Conservation (phyloP, 23 red algal species). For the Gracilariopsis chorda region DNA sequence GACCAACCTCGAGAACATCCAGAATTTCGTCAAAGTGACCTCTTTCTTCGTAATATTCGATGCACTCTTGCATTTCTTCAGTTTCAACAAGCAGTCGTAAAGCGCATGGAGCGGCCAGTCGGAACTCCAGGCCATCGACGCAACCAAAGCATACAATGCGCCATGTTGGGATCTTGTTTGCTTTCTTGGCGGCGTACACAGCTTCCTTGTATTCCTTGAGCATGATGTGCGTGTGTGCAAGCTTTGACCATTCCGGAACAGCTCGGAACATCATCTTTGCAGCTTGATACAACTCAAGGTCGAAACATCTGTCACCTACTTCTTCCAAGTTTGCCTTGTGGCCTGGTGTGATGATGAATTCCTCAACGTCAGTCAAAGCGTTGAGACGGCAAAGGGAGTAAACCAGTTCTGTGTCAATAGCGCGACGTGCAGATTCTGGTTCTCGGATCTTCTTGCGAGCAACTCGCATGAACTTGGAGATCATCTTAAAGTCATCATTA, state of each 20-base stretch:
- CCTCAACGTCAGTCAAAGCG: slow-evolving; percentile 82
- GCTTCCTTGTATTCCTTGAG: slow-evolving; percentile 88
- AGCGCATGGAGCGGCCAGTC: slow-evolving; percentile 40
- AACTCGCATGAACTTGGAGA: slow-evolving; percentile 60
- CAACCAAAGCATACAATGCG: slow-evolving; percentile 93
- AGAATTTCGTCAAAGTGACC: slow-evolving; percentile 86
- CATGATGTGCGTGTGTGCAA: slow-evolving; percentile 79
- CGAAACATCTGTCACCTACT: slow-evolving; percentile 93
- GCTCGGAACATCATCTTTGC: slow-evolving; percentile 87
- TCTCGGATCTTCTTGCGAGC: slow-evolving; percentile 67
- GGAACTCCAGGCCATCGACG: slow-evolving; percentile 86
- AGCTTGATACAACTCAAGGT: slow-evolving; percentile 71
- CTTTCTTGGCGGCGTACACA: slow-evolving; percentile 89
- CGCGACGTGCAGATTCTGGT: slow-evolving; percentile 45
- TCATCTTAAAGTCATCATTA: slow-evolving; percentile 69
- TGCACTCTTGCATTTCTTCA: slow-evolving; percentile 87
- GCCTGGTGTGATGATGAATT: slow-evolving; percentile 66
- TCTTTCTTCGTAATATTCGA: slow-evolving; percentile 86
- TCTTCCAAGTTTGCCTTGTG: slow-evolving; percentile 90
- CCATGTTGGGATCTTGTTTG: slow-evolving; percentile 86
- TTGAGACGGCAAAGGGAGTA: slow-evolving; percentile 78
- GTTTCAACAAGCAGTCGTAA: slow-evolving; percentile 88
- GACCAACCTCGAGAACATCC: slow-evolving; percentile 73
- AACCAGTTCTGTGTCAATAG: slow-evolving; percentile 90
- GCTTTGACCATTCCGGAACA: slow-evolving; percentile 60